Evolutionary conservation across 805 yeast genomes (phyloP).

Genomic region (Blastobotrys muscicola): DNA sequence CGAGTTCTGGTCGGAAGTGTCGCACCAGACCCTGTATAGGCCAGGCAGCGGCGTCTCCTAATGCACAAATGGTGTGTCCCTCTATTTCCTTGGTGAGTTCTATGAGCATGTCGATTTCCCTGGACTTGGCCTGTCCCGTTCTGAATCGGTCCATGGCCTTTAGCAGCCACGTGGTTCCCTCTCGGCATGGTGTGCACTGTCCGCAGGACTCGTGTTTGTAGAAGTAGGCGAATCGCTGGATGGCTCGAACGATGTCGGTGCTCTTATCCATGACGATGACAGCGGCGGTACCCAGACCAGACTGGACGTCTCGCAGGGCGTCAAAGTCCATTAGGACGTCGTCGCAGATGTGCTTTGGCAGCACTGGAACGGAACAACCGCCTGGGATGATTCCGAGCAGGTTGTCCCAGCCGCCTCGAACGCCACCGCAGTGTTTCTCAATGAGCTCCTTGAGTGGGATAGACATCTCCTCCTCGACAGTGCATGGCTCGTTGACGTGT

Average conservation of each 20-base stretch:
- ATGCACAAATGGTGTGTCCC: conserved; percentile 87
- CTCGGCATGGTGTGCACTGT: conserved; percentile 92
- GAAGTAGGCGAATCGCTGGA: conserved; percentile 74
- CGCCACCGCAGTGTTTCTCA: conserved; percentile 86
- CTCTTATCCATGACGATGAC: conserved; percentile 85
- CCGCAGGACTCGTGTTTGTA: conserved; percentile 92
- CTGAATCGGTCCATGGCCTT: conserved; percentile 79
- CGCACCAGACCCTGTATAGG: conserved; percentile 83
- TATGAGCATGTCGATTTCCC: conserved; percentile 75
- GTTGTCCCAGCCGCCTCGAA: conserved; percentile 90
- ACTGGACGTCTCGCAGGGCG: conserved; percentile 73
- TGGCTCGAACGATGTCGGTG: conserved; percentile 76
- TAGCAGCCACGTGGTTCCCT: conserved; percentile 80
- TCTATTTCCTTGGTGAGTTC: conserved; percentile 82
- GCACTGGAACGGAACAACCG: conserved; percentile 78
- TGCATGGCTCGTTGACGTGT: conserved; percentile 86
- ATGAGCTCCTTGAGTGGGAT: conserved; percentile 73
- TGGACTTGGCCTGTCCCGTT: conserved; percentile 68
- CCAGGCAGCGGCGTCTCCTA: conserved; percentile 93
- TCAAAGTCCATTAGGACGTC: conserved; percentile 79
- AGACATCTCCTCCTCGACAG: conserved; percentile 91
- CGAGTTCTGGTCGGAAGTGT: conserved; percentile 75
- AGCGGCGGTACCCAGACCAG: conserved; percentile 89
- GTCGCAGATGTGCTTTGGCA: conserved; percentile 59
- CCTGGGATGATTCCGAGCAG: conserved; percentile 83